A percentile compares a stretch with the other conserved stretches of the same genome.
These are phyloP conservation scores for Polysphondylium violaceum DNA, from an alignment of 78 protist species.

Conservation along the genomic window DNA sequence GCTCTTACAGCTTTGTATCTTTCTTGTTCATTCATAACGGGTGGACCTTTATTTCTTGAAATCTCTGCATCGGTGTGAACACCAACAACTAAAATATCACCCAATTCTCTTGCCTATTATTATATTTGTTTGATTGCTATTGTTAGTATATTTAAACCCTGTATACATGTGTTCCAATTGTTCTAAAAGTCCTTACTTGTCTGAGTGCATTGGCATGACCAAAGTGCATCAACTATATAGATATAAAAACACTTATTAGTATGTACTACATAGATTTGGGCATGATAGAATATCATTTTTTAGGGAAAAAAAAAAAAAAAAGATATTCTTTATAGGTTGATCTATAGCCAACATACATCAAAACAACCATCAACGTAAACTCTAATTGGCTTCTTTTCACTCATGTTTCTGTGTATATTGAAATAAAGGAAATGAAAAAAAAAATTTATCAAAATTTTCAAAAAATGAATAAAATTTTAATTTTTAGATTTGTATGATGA, in stretches of 20 bases:
- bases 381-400: constrained; percentile 77
- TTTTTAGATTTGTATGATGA: no score
- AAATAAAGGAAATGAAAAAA: no score
- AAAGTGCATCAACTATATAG: constrained; percentile 87
- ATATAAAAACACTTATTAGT: no score
- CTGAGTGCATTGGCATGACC: constrained; percentile 96
- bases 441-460: no score
- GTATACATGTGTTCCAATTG: background rate
- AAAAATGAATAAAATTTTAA: no score
- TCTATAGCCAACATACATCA: constrained; percentile 84
- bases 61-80: constrained; percentile 95
- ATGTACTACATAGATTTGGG: no score
- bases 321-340: background rate
- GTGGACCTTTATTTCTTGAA: constrained; percentile 91
- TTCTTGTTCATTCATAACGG: constrained; percentile 95
- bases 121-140: no score
- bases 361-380: constrained; percentile 94
- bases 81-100: constrained; percentile 93
- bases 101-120: constrained; percentile 85
- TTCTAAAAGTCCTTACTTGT: constrained; percentile 54
- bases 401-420: no score
- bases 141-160: constrained; percentile 24
- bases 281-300: no score
- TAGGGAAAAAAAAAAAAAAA: background rate
- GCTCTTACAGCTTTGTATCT: constrained; percentile 93